Base-by-base conservation (phyloP, 176 grass and related monocot species). In the Luzula sylvatica region DNA sequence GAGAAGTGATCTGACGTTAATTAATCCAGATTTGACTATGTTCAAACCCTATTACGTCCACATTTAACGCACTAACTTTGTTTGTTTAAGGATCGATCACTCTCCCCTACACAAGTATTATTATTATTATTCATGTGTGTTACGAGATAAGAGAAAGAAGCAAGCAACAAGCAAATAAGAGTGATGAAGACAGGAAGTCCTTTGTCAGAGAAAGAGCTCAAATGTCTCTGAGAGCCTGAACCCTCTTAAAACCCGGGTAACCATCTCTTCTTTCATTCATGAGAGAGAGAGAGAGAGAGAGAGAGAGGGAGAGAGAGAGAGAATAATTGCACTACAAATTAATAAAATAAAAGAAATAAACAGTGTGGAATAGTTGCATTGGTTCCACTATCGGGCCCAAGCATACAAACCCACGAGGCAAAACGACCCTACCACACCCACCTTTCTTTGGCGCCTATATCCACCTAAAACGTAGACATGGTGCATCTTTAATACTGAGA, bases 181-280 rank as follows among this genome's bases (percentile, higher is more conserved):
- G 7, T 49, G 28, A 44, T 28, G 38, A 17, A 66, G 35, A 52
- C 50, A 67, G 22, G 50, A 24, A 52, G 49, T 54, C 29, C 50
- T 52, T 53, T 52, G 63, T 67, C 50, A 61, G 57, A 61, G 40
- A 4, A 35, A 61, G 13, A 21, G 21, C 40, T 43, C 40, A 61
- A 24, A 46, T 61, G 57, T 45, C 57, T 46, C 57, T 45, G 35
- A 7, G 30, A 35, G 9, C 9, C 22, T 42, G 40, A 43, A 43
- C 57, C 57, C 57, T 46, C 57, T 45, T 45, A 61, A 61, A 61
- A 46, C 57, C 57, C 57, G 57, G 57, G 57, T 42, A 26, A 43
- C 35, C 40, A 15, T 4, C 29, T 4, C 29, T 8, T 32, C 29
- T 32, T 8, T 61, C 57, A 61, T 43, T 53, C 22, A 67, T 26